Evolutionary conservation across 2,329 filamentous ascomycete genomes (phyloP), one percentile per base, ranked within the genome.

Genomic region (Trichoderma asperellum): DNA sequence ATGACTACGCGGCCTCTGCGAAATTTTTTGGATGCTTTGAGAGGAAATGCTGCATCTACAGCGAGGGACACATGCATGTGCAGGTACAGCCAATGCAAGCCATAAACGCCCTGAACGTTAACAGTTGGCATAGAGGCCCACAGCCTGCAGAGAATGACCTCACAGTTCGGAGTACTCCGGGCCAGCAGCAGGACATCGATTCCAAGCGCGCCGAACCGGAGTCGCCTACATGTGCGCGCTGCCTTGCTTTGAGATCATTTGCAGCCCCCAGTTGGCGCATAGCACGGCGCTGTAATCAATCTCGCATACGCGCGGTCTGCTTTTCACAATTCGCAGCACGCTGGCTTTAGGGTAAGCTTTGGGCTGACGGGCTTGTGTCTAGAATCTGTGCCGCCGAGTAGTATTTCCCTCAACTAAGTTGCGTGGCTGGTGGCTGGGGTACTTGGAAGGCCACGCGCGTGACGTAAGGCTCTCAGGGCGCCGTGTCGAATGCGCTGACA

Each of bases 401-500:
- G 16, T 58, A 68, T 69, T 69, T 65, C 67, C 59, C 59, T 65
- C 67, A 65, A 64, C 47, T 21, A 47, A 68, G 60, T 57, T 58
- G 58, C 67, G 67, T 57, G 67, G 52, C 52, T 56, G 60, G 57
- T 53, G 65, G 58, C 49, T 49, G 65, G 40, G 65, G 29, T 43
- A 4, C 32, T 43, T 34, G 57, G 27, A 21, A 18, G 40, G 43
- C 62, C 40, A 56, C 52, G 43, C 47, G 57, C 65, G 65, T 68
- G 65, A 68, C 65, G 65, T 68, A 68, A 52, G 57, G 63, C 18
- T 40, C 49, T 8, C 4, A 34, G 24, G 60, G 52, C 32, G 14
- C 40, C 16, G n/a, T 56, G 49, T 35, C 55, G 61, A n/a, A n/a
- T 24, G 47, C 16, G 14, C 57, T 55, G 65, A 68, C 65, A 68